phyloP scores from a whole-genome alignment of 2,329 filamentous ascomycete species.

The Sarocladium strictum region DNA sequence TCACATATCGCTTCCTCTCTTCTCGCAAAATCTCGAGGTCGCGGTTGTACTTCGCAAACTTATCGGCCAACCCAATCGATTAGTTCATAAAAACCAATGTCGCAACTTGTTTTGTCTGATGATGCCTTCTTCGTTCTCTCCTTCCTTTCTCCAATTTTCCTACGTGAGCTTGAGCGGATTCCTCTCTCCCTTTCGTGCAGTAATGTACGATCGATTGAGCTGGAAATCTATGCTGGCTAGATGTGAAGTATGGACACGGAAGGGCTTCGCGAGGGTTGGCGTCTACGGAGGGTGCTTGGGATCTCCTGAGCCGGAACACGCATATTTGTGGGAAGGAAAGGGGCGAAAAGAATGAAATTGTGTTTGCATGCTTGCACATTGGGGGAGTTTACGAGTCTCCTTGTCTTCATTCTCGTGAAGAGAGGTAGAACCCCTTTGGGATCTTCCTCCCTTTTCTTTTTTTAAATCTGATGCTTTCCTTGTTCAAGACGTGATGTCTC shows the following conservation, averaged over 20 bases:
- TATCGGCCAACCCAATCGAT: slow-evolving; percentile 49
- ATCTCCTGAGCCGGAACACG: not conserved
- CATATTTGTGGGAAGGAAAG: not conserved
- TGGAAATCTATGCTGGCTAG: not conserved
- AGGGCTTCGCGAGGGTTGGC: not conserved
- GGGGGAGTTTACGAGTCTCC: not conserved
- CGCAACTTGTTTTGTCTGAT: slow-evolving; percentile 10
- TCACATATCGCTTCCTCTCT: slow-evolving; percentile 28
- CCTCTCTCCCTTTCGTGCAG: not conserved
- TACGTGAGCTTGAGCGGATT: slow-evolving; percentile 1
- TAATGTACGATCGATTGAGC: not conserved
- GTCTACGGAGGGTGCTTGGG: not conserved
- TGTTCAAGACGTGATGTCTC: too few relatives aligned
- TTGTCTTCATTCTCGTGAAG: not conserved
- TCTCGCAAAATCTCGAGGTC: slow-evolving; percentile 37
- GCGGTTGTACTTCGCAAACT: slow-evolving; percentile 55
- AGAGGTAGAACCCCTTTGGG: not conserved
- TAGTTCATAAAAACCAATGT: slow-evolving; percentile 30
- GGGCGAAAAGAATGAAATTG: not conserved
- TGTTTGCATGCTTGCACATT: not conserved
- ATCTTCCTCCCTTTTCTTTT: too few relatives aligned
- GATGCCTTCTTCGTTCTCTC: slow-evolving; percentile 19
- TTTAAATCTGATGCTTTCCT: not conserved
- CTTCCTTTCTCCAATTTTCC: slow-evolving; percentile 10
- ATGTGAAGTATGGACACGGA: not conserved